Conservation (phyloP, 2,329 filamentous ascomycete species). For the Cytospora paraplurivora region DNA sequence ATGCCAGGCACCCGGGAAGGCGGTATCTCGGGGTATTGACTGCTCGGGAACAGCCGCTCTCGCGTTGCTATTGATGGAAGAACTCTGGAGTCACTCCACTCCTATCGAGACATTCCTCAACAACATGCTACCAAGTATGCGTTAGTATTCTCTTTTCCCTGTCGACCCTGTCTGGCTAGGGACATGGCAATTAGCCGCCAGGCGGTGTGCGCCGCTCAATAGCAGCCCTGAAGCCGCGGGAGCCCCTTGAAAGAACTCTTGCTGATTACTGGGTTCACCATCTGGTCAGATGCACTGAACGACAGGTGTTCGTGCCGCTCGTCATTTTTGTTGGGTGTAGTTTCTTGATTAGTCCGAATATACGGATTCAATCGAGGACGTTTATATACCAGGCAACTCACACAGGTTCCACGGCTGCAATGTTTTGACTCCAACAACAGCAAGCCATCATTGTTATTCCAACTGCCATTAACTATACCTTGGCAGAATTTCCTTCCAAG, state of each 20-base stretch:
- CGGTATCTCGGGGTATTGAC: constrained; percentile 11
- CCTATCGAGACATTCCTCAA: constrained; percentile 20
- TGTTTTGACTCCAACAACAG: not conserved
- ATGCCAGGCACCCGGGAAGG: not conserved
- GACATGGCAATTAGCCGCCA: constrained; percentile 13
- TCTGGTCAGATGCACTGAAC: not conserved
- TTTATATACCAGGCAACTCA: constrained; percentile 8
- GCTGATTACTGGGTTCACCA: constrained; percentile 7
- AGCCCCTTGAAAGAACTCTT: constrained; percentile 3
- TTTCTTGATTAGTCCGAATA: not conserved
- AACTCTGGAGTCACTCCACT: constrained; percentile 30
- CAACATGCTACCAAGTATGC: constrained; percentile 23
- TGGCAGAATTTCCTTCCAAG: not conserved
- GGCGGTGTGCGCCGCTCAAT: constrained; percentile 9
- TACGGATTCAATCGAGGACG: constrained; percentile 3
- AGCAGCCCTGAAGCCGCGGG: constrained; percentile 7
- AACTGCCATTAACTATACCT: not conserved
- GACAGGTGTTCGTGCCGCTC: constrained; percentile 17
- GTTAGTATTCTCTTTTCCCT: constrained; percentile 1
- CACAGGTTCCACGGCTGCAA: not conserved
- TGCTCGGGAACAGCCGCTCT: constrained; percentile 9
- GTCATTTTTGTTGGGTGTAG: not conserved
- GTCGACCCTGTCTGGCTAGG: constrained; percentile 9
- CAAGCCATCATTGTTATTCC: not conserved
- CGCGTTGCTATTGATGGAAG: constrained; percentile 28